These are phyloP conservation scores for Plantago elongata DNA, from an alignment of 257 asterid species.

Conservation along the genomic window DNA sequence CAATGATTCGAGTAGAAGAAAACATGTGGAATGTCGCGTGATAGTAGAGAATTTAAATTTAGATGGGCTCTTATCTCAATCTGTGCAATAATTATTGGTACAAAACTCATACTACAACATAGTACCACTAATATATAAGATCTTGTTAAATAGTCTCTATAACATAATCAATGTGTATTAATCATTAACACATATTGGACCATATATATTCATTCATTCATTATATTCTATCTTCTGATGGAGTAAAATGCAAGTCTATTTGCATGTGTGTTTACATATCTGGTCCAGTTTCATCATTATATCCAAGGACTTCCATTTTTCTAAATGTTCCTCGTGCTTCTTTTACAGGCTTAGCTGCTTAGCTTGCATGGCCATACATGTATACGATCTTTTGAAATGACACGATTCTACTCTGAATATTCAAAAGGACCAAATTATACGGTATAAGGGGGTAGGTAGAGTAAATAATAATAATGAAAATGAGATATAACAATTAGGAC, in stretches of 20 bases:
- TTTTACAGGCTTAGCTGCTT: too few relatives aligned
- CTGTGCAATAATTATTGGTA: constrained; percentile 4
- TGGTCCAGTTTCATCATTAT: constrained; percentile 5
- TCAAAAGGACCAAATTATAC: too few relatives aligned
- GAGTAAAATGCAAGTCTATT: constrained; percentile 35
- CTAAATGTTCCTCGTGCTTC: too few relatives aligned
- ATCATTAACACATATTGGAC: constrained; percentile 8
- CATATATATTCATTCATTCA: constrained; percentile 11
- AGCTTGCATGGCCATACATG: too few relatives aligned
- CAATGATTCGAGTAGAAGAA: constrained; percentile 20
- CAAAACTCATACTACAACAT: too few relatives aligned
- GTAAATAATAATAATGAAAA: too few relatives aligned
- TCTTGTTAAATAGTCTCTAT: background rate
- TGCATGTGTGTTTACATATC: background rate
- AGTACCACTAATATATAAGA: too few relatives aligned
- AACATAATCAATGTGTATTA: constrained; percentile 24
- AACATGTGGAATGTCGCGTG: constrained; percentile 28
- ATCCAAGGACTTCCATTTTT: too few relatives aligned
- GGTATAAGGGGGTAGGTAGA: too few relatives aligned
- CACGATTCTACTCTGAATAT: too few relatives aligned
- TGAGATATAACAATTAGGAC: too few relatives aligned
- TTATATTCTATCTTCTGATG: constrained; percentile 16
- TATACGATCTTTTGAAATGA: too few relatives aligned
- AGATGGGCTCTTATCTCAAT: constrained; percentile 14
- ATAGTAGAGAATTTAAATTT: constrained; percentile 3